Evolutionary conservation across 1,284 basidiomycete genomes (phyloP).

Genomic region (Schizophyllum amplum): DNA sequence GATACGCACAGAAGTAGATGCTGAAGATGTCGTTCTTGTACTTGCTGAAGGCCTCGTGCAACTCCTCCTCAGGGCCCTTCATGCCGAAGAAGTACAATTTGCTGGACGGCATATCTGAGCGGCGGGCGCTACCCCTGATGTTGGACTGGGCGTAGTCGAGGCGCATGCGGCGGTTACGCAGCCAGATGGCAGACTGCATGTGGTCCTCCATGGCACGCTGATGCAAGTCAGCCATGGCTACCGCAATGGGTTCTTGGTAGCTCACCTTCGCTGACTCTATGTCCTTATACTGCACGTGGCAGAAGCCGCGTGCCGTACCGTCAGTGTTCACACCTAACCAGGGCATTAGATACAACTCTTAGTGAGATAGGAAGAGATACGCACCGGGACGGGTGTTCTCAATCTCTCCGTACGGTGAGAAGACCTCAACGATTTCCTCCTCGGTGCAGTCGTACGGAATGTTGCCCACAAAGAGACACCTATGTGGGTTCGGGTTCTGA

Average conservation of each 20-base stretch:
- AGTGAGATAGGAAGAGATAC: too few relatives aligned
- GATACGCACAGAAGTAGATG: not conserved
- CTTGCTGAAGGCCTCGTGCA: not conserved
- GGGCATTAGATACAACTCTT: too few relatives aligned
- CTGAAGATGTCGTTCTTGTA: not conserved
- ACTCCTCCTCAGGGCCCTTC: not conserved
- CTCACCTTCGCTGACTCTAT: not conserved
- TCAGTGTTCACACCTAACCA: not conserved
- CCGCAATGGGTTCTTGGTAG: too few relatives aligned
- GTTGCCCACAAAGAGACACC: conserved; percentile 11
- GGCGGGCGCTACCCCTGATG: not conserved
- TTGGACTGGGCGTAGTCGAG: not conserved
- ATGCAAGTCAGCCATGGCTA: too few relatives aligned
- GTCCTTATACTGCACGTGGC: not conserved
- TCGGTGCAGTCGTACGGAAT: conserved; percentile 11
- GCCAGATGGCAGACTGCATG: not conserved
- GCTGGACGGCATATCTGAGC: not conserved
- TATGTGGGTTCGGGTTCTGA: not conserved
- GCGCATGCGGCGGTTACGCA: not conserved
- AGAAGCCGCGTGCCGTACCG: not conserved
- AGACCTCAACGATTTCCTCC: conserved; percentile 12
- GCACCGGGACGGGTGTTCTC: not conserved
- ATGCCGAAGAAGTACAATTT: not conserved
- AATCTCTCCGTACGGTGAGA: conserved; percentile 9
- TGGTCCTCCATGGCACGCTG: not conserved